phyloP scores from a whole-genome alignment of 1,284 basidiomycete genomes.

The Ceratorhiza oryzae-sativae region DNA sequence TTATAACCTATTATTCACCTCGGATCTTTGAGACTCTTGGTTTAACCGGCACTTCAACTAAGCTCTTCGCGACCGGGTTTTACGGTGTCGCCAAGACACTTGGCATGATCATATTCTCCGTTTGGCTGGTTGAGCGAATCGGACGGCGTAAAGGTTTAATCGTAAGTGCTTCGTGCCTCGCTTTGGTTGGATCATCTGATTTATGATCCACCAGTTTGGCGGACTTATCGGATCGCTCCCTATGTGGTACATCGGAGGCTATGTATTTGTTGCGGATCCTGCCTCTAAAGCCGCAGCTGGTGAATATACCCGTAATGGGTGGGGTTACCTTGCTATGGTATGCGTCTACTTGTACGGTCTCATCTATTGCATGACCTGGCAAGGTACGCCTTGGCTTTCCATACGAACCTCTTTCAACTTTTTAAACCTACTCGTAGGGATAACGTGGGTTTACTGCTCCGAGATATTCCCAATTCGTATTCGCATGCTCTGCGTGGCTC shows the following conservation, averaged over 20 bases:
- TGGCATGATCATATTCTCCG: conserved; percentile 47
- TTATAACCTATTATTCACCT: conserved; percentile 48
- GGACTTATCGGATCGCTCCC: conserved; percentile 35
- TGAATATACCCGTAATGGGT: conserved; percentile 30
- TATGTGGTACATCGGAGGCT: conserved; percentile 39
- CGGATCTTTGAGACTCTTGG: conserved; percentile 51
- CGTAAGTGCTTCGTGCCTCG: conserved; percentile 2
- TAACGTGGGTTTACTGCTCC: conserved; percentile 46
- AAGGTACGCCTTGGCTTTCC: conserved; percentile 9
- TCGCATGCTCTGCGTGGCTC: conserved; percentile 51
- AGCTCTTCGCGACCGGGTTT: conserved; percentile 50
- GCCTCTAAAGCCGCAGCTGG: conserved; percentile 34
- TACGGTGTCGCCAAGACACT: conserved; percentile 53
- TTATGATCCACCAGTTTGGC: conserved; percentile 1
- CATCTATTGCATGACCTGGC: conserved; percentile 39
- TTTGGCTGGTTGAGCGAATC: conserved; percentile 48
- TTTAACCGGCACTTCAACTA: conserved; percentile 47
- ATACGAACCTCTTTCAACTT: background rate
- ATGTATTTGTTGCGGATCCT: conserved; percentile 33
- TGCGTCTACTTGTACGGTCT: conserved; percentile 35
- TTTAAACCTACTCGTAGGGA: conserved; percentile 16
- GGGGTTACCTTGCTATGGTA: conserved; percentile 36
- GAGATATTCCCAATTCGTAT: conserved; percentile 54
- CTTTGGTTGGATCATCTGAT: background rate
- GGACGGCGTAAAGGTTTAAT: conserved; percentile 48